phyloP scores from a whole-genome alignment of 1,284 basidiomycete genomes.

The Trichosporon asahii region DNA sequence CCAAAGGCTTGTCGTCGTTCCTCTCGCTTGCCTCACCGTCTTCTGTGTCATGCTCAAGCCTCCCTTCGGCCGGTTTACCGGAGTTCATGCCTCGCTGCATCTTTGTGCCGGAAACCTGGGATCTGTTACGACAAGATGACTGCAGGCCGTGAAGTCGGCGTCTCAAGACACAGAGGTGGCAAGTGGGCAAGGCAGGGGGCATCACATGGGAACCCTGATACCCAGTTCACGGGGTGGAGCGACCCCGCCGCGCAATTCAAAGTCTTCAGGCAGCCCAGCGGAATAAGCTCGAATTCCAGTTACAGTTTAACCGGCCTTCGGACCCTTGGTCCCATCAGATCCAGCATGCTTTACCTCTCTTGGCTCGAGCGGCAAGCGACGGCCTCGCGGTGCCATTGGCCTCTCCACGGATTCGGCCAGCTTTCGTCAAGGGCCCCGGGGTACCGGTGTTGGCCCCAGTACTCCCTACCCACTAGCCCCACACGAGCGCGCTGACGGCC shows the following conservation, averaged over 20 bases:
- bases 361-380: not conserved
- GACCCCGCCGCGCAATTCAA: not conserved
- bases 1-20: not conserved
- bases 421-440: not conserved
- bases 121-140: not conserved
- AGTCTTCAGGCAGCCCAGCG: not conserved
- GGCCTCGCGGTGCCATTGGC: not conserved
- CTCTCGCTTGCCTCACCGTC: not conserved
- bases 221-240: not conserved
- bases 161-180: not conserved
- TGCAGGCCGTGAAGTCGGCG: not conserved
- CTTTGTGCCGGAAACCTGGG: not conserved
- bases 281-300: not conserved
- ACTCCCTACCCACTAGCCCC: not conserved
- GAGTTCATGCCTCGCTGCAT: not conserved
- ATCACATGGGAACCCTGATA: slow-evolving; percentile 1
- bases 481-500: not conserved
- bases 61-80: not conserved
- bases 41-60: not conserved
- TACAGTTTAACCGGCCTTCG: not conserved
- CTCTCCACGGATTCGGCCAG: not conserved
- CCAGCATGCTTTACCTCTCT: not conserved
- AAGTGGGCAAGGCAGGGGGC: not conserved
- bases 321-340: not conserved
- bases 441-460: not conserved